phyloP scores from a whole-genome alignment of 2,329 filamentous ascomycete genomes.

The Diaporthe eres region DNA sequence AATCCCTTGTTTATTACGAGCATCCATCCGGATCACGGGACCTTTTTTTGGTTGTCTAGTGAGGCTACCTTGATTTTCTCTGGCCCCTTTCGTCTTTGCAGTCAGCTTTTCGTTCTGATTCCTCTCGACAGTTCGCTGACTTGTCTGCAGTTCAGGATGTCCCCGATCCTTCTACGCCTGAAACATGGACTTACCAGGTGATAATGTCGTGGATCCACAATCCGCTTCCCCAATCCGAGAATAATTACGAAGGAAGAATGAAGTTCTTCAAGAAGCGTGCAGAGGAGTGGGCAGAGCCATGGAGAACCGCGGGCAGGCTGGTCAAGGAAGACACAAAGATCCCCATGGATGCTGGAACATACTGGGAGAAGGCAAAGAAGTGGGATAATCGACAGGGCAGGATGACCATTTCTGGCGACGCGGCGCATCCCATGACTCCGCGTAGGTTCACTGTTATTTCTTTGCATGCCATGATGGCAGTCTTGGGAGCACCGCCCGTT shows the following conservation, averaged over 20 bases:
- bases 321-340: neutral
- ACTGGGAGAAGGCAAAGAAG: neutral
- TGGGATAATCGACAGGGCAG: neutral
- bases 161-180: neutral
- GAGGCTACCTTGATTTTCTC: neutral
- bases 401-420: neutral
- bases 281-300: neutral
- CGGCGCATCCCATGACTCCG: neutral
- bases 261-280: constrained; percentile 7
- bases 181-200: neutral
- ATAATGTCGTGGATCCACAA: neutral
- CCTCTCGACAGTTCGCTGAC: neutral
- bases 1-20: neutral
- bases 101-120: too few species aligned
- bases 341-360: neutral
- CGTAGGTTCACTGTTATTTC: neutral
- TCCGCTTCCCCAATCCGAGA: neutral
- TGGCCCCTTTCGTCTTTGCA: neutral
- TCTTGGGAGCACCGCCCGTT: neutral
- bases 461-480: neutral
- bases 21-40: neutral
- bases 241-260: neutral
- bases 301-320: neutral
- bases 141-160: neutral
- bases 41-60: constrained; percentile 2